A percentile compares a stretch with the other conserved stretches of the same genome.
Conservation (phyloP, 371 early-diverging fungal species). For the Saksenaea oblongispora region DNA sequence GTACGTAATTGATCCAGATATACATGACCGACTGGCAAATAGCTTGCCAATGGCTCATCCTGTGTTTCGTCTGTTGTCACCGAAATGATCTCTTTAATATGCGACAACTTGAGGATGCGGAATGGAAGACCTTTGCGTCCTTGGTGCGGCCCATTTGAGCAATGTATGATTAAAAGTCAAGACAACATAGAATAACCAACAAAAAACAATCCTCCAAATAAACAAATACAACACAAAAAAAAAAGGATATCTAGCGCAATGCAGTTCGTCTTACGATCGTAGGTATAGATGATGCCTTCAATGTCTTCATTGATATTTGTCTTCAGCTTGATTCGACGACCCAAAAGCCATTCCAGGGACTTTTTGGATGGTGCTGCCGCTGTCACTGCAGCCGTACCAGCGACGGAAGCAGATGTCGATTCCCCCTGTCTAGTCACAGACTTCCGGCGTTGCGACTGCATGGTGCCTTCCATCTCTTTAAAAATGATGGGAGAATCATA, state of each 20-base stretch:
- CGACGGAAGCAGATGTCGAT: background rate
- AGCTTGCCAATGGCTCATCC: slow-evolving; percentile 21
- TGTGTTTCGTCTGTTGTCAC: slow-evolving; percentile 34
- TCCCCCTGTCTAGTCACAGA: slow-evolving; percentile 5
- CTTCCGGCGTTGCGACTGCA: slow-evolving; percentile 13
- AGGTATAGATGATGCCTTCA: slow-evolving; percentile 65
- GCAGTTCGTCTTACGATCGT: slow-evolving; percentile 62
- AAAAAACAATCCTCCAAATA: background rate
- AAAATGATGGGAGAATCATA: no score
- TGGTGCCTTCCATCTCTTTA: slow-evolving; percentile 12
- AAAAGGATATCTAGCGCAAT: slow-evolving; percentile 69
- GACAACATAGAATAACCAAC: background rate
- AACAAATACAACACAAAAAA: background rate
- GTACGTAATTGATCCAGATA: slow-evolving; percentile 59
- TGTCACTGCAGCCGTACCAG: slow-evolving; percentile 3
- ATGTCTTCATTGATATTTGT: slow-evolving; percentile 57
- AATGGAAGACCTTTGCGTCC: slow-evolving; percentile 37
- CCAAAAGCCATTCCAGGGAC: slow-evolving; percentile 36
- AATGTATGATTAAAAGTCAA: slow-evolving; percentile 9
- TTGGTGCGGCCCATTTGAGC: slow-evolving; percentile 10
- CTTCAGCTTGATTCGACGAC: slow-evolving; percentile 55
- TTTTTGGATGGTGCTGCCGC: slow-evolving; percentile 10
- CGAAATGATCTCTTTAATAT: slow-evolving; percentile 58
- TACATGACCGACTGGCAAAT: slow-evolving; percentile 33
- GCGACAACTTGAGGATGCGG: slow-evolving; percentile 62